Evolutionary conservation across 2,329 filamentous ascomycete genomes (phyloP).

Genomic region (Elsinoe australis): DNA sequence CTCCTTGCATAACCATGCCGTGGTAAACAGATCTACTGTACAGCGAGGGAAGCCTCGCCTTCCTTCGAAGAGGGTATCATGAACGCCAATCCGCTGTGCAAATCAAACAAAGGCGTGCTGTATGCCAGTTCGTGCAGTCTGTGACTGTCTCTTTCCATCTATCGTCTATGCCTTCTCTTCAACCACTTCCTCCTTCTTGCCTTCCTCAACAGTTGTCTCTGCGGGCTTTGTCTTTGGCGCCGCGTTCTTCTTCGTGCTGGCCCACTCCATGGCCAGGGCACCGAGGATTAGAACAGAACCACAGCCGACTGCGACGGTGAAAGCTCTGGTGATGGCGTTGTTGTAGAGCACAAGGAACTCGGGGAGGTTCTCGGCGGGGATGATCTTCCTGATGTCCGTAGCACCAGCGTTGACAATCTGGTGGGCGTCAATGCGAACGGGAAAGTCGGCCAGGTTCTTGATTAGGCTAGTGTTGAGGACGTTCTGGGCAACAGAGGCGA

Average conservation of each 20-base stretch:
- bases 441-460: slow-evolving; percentile 35
- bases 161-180: slow-evolving; percentile 6
- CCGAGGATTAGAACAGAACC: slow-evolving; percentile 50
- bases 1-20: too few species aligned
- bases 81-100: neutral
- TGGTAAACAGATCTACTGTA: too few species aligned
- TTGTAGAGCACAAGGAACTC: slow-evolving; percentile 59
- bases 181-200: slow-evolving; percentile 9
- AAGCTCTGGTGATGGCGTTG: slow-evolving; percentile 49
- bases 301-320: slow-evolving; percentile 52
- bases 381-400: slow-evolving; percentile 51
- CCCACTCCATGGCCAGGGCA: slow-evolving; percentile 54
- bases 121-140: neutral
- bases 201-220: slow-evolving; percentile 1
- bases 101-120: neutral
- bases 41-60: too few species aligned
- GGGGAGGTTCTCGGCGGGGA: slow-evolving; percentile 44
- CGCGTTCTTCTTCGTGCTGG: slow-evolving; percentile 52
- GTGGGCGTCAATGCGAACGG: slow-evolving; percentile 26
- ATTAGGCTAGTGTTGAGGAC: slow-evolving; percentile 45
- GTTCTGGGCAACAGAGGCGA: slow-evolving; percentile 44
- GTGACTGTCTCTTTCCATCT: too few species aligned
- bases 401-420: slow-evolving; percentile 43
- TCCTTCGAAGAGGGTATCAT: neutral
- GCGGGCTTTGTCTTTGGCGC: slow-evolving; percentile 25